Evolutionary conservation across 176 grass and related monocot species (phyloP), one percentile per base, ranked within the genome.

Genomic region (Puccinellia tenuiflora): DNA sequence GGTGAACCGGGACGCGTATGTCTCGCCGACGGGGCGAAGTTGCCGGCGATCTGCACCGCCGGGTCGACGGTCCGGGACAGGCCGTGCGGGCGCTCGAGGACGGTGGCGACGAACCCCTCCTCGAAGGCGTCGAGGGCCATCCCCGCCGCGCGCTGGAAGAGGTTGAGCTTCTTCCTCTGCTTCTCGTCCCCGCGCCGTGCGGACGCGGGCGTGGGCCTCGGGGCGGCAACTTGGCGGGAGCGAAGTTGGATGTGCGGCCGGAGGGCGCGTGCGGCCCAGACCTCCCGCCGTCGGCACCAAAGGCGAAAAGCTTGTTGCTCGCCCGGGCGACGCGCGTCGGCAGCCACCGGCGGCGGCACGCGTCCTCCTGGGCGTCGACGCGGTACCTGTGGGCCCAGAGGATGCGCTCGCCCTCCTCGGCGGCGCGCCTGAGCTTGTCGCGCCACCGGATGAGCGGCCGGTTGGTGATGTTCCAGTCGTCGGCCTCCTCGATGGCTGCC

Each of bases 1-100:
- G 2, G 94, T 97, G 79, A 87, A 94, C 3, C 94, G 94, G 77
- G 92, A 97, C 3, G 94, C 88, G 75, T 97, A 97, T 2, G 89
- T 73, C 69, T 90, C 84, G 59, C 90, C 94, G 39, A 28, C 69
- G 13, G 94, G 0, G 89, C 91, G 56, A 94, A 97, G 76, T 97
- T 97, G 2, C 94, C 94, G 0, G 85, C 89, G 38, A 97, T 97
- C 85, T 97, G 94, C 8, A 97, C 77, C 9, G 87, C 47, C 0
- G 94, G 94, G 86, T 97, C 94, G 7, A 85, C 75, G 3, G 92
- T 85, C 24, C 57, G 53, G 0, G 94, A 92, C 7, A 97, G 78
- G 37, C 85, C 59, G 80, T 65, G 90, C 1, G 89, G 77, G 14
- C 52, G 33, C 83, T 97, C 94, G 3, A 97, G 90, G 9, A 94